These are phyloP conservation scores for Phytopythium aichiense DNA, from an alignment of 352 stramenopile genomes.

Conservation along the genomic window DNA sequence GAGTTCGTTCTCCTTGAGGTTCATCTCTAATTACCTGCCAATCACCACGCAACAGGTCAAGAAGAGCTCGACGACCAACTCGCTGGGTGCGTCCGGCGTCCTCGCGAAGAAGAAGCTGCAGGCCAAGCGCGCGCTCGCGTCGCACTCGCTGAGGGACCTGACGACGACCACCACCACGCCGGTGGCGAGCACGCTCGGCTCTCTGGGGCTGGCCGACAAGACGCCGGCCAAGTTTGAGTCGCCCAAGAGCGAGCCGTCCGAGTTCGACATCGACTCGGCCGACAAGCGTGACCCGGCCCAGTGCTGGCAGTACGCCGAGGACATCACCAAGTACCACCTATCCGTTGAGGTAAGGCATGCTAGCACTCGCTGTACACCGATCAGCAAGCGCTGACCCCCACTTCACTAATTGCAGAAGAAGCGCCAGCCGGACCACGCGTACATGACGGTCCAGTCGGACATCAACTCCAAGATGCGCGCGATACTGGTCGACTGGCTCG, in stretches of 20 bases:
- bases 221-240: conserved; percentile 15
- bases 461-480: conserved; percentile 99
- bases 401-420: conserved; percentile 31
- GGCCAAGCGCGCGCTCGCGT: conserved; percentile 31
- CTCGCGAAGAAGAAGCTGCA: conserved; percentile 48
- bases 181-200: conserved; percentile 29
- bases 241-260: conserved; percentile 19
- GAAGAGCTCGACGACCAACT: conserved; percentile 47
- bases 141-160: conserved; percentile 11
- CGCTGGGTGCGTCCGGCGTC: conserved; percentile 14
- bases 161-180: conserved; percentile 31
- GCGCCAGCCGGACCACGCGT: conserved; percentile 54
- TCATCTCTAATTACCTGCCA: neutral
- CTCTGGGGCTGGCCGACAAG: conserved; percentile 27
- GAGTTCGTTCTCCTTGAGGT: neutral
- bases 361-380: too few relatives aligned
- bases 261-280: conserved; percentile 73
- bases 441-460: conserved; percentile 91
- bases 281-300: conserved; percentile 55
- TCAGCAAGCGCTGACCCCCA: neutral
- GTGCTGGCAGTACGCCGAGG: conserved; percentile 81
- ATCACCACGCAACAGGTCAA: conserved; percentile 32
- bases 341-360: conserved; percentile 39
- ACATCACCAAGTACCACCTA: conserved; percentile 81
- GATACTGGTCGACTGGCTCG: conserved; percentile 99